Conservation (phyloP, 345 rosid species). For the Mercurialis annua region DNA sequence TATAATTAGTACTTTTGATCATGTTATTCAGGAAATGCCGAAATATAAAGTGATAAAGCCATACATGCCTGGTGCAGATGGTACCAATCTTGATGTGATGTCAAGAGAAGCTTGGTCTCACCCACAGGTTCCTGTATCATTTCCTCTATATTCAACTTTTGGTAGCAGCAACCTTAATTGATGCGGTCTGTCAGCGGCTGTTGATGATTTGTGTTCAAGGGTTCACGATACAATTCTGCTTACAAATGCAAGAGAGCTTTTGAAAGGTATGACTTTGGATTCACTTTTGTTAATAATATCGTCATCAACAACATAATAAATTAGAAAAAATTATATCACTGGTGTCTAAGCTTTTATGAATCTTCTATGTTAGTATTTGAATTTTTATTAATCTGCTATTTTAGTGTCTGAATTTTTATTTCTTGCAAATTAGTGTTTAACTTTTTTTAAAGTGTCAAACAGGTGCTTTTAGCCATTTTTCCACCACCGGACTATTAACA, state of each 20-base stretch:
- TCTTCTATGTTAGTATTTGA: no score
- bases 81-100: slow-evolving; percentile 34
- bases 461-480: no score
- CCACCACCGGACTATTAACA: no score
- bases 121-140: slow-evolving; percentile 49
- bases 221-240: not conserved
- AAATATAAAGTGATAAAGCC: slow-evolving; percentile 79
- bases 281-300: not conserved
- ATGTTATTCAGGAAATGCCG: slow-evolving; percentile 53
- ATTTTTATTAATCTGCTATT: no score
- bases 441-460: no score
- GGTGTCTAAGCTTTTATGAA: no score
- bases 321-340: no score
- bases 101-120: slow-evolving; percentile 56
- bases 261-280: not conserved
- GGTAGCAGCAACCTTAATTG: slow-evolving; percentile 48
- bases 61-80: slow-evolving; percentile 54
- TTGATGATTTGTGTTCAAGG: not conserved
- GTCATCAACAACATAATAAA: no score
- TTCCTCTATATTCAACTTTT: slow-evolving; percentile 53
- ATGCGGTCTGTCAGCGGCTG: not conserved
- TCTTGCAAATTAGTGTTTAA: no score
- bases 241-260: not conserved
- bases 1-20: not conserved
- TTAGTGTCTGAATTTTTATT: no score